Evolutionary conservation across 2,329 filamentous ascomycete genomes (phyloP).

Genomic region (Furcasterigmium sp.): DNA sequence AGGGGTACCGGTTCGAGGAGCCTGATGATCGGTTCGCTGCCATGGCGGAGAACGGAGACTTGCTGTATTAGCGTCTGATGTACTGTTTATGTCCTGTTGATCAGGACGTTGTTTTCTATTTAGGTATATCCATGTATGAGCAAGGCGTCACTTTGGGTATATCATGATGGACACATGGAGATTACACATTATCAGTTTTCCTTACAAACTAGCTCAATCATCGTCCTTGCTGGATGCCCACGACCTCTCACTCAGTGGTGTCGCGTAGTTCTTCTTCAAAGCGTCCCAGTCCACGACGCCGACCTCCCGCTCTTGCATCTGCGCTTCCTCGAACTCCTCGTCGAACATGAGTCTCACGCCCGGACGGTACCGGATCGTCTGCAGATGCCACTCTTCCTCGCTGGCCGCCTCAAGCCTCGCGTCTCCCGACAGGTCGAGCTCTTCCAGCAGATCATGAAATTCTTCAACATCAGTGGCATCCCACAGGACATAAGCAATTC

Average conservation of each 20-base stretch:
- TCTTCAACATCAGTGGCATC: constrained; percentile 2
- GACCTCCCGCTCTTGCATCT: constrained; percentile 6
- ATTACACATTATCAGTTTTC: neutral
- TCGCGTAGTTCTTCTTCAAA: constrained; percentile 12
- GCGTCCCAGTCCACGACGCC: constrained; percentile 12
- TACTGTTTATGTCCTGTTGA: neutral
- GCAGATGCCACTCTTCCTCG: constrained; percentile 11
- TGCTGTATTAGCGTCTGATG: constrained; percentile 28
- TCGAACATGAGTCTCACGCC: constrained; percentile 9
- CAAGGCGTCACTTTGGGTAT: too few species aligned
- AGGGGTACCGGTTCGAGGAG: constrained; percentile 34
- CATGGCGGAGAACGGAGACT: constrained; percentile 33
- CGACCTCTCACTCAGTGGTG: constrained; percentile 3
- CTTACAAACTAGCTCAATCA: too few species aligned
- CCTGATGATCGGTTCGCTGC: constrained; percentile 35
- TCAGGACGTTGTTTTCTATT: neutral
- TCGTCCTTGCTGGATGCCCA: neutral
- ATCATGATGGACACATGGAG: too few species aligned
- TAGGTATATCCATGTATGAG: too few species aligned
- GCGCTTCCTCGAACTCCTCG: constrained; percentile 4
- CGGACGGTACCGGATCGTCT: constrained; percentile 10
- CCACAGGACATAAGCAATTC: constrained; percentile 9
- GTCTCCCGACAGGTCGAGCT: constrained; percentile 8
- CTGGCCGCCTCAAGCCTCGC: constrained; percentile 7
- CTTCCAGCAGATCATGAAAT: constrained; percentile 4